These are phyloP conservation scores for Saccharum officinarum DNA, from an alignment of 176 grass and related monocot species.

Conservation along the genomic window DNA sequence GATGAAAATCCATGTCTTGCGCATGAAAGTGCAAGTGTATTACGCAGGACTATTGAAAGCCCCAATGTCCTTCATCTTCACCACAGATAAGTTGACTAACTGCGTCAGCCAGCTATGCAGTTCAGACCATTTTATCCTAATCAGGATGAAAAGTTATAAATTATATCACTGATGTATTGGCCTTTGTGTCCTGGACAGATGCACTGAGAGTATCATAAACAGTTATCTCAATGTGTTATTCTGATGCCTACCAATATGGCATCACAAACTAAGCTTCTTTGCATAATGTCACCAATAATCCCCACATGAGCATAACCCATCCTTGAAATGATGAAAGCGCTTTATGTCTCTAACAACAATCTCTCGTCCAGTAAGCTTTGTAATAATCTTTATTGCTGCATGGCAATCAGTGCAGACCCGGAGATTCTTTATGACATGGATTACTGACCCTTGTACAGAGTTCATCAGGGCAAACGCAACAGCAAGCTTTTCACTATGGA, in stretches of 20 bases:
- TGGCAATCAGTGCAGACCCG: slow-evolving; percentile 88
- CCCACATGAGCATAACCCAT: slow-evolving; percentile 77
- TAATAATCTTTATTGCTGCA: slow-evolving; percentile 70
- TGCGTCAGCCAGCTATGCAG: background rate
- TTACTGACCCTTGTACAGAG: slow-evolving; percentile 54
- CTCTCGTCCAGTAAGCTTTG: slow-evolving; percentile 62
- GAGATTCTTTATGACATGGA: slow-evolving; percentile 93
- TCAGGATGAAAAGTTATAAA: slow-evolving; percentile 1
- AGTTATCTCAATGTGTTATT: slow-evolving; percentile 4
- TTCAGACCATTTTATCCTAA: background rate
- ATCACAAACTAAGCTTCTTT: slow-evolving; percentile 16
- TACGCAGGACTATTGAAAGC: background rate
- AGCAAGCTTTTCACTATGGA: slow-evolving; percentile 92
- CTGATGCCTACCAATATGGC: slow-evolving; percentile 1
- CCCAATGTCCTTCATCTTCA: background rate
- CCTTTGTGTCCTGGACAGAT: slow-evolving; percentile 11
- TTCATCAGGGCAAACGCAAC: slow-evolving; percentile 90
- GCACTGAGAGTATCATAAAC: background rate
- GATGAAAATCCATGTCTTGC: slow-evolving; percentile 2
- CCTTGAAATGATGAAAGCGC: slow-evolving; percentile 87
- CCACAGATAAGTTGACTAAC: background rate
- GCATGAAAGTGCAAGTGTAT: background rate
- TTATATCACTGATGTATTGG: slow-evolving; percentile 9
- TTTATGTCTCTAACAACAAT: slow-evolving; percentile 81
- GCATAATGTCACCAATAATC: slow-evolving; percentile 72